A percentile compares a stretch with the other conserved stretches of the same genome.
phyloP scores from a whole-genome alignment of 2,329 filamentous ascomycete genomes.

The Exophiala sp. region DNA sequence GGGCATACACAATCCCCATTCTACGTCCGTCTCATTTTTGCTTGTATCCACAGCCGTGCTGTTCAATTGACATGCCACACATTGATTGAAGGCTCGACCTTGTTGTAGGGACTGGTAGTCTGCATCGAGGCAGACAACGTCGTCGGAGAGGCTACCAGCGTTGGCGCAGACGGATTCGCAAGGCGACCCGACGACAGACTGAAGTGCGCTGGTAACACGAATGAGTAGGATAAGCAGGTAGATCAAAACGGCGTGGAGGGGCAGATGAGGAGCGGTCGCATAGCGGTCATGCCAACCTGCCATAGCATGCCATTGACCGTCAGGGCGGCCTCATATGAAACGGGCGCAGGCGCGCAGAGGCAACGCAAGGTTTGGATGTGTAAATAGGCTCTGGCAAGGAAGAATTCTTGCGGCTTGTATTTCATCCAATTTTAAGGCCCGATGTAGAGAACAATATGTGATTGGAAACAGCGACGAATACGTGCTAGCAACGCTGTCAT shows the following conservation, averaged over 20 bases:
- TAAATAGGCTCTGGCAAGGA: background rate
- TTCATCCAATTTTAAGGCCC: constrained; percentile 13
- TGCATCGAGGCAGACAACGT: constrained; percentile 42
- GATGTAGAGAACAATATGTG: background rate
- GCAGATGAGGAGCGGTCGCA: constrained; percentile 16
- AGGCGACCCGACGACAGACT: constrained; percentile 24
- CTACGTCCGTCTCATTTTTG: constrained; percentile 41
- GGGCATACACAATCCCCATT: constrained; percentile 45
- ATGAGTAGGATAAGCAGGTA: constrained; percentile 18
- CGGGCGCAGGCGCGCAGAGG: constrained; percentile 10
- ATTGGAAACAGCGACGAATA: background rate
- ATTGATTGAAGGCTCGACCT: constrained; percentile 39
- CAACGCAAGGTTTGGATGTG: constrained; percentile 5
- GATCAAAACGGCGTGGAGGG: constrained; percentile 6
- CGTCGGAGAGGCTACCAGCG: constrained; percentile 36
- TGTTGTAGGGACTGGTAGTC: constrained; percentile 34
- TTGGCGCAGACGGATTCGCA: constrained; percentile 22
- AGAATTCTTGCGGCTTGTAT: background rate
- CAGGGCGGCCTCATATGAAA: constrained; percentile 26
- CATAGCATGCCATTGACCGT: constrained; percentile 24
- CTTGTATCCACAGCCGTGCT: constrained; percentile 36
- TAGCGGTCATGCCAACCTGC: constrained; percentile 24
- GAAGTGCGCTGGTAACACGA: constrained; percentile 20
- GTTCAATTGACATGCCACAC: constrained; percentile 41
- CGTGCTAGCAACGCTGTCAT: background rate